Conservation (phyloP, 2,329 filamentous ascomycete genomes). For the Fusarium concolor region DNA sequence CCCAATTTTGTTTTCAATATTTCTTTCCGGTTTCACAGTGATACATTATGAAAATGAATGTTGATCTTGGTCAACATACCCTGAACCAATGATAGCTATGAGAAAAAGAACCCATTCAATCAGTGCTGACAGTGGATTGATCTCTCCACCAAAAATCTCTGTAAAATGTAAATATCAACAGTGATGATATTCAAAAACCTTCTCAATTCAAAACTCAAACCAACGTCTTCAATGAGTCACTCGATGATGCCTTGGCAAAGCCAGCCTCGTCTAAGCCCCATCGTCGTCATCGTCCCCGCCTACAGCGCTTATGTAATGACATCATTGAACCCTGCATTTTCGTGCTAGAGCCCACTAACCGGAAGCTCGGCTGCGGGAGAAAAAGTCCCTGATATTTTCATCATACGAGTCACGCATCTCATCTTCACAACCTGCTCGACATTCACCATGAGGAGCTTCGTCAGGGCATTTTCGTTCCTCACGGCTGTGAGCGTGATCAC, state of each 20-base stretch:
- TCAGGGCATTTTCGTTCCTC: slow-evolving; percentile 28
- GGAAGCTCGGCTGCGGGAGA: slow-evolving; percentile 7
- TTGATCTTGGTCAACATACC: too few relatives aligned
- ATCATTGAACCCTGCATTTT: slow-evolving; percentile 21
- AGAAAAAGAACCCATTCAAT: too few relatives aligned
- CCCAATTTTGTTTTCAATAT: not conserved
- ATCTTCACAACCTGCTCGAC: not conserved
- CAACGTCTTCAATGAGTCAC: not conserved
- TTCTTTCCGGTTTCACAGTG: not conserved
- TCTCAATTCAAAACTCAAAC: not conserved
- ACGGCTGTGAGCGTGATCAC: slow-evolving; percentile 19
- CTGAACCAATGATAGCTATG: too few relatives aligned
- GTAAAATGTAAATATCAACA: too few relatives aligned
- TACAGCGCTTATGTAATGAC: slow-evolving; percentile 29
- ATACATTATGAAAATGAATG: too few relatives aligned
- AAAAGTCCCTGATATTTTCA: slow-evolving; percentile 10
- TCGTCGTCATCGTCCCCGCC: slow-evolving; percentile 9
- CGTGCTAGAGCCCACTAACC: slow-evolving; percentile 22
- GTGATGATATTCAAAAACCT: too few relatives aligned
- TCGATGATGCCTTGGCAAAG: not conserved
- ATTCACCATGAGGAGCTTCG: slow-evolving; percentile 21
- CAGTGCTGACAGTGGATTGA: too few relatives aligned
- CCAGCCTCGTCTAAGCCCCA: not conserved
- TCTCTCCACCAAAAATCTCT: too few relatives aligned
- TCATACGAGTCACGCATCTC: slow-evolving; percentile 2